These are phyloP conservation scores for Apocynum venetum DNA, from an alignment of 257 asterid species.

Conservation along the genomic window DNA sequence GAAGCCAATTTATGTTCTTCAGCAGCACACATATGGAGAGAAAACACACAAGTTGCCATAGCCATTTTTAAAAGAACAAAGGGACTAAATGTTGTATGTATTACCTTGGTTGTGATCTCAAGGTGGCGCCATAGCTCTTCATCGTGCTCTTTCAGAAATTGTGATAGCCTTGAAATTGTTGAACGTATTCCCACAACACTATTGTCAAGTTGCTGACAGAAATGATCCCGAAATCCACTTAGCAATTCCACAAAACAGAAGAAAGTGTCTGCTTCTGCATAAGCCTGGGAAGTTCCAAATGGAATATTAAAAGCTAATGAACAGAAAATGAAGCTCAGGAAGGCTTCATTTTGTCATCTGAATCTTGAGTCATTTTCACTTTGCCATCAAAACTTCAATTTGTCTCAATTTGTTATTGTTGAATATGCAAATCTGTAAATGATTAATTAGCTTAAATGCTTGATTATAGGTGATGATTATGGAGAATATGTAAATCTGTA, in stretches of 20 bases:
- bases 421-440: too few relatives aligned
- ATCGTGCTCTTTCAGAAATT: slow-evolving; percentile 87
- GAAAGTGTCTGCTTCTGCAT: slow-evolving; percentile 91
- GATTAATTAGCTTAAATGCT: too few relatives aligned
- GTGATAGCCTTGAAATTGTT: slow-evolving; percentile 79
- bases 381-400: too few relatives aligned
- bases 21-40: neutral
- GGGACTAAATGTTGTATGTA: neutral
- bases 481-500: too few relatives aligned
- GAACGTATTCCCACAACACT: slow-evolving; percentile 95
- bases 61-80: neutral
- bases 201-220: slow-evolving; percentile 94
- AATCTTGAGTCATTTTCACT: neutral
- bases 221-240: slow-evolving; percentile 91
- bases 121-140: slow-evolving; percentile 99
- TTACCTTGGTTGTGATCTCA: slow-evolving; percentile 85
- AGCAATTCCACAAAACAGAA: slow-evolving; percentile 95
- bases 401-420: neutral
- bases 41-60: neutral
- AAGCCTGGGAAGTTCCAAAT: slow-evolving; percentile 51
- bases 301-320: slow-evolving; percentile 22
- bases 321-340: neutral
- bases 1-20: neutral
- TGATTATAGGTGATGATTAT: too few relatives aligned
- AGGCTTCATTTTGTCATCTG: neutral